phyloP scores from a whole-genome alignment of 2,329 filamentous ascomycete genomes.

The Alternaria panax region DNA sequence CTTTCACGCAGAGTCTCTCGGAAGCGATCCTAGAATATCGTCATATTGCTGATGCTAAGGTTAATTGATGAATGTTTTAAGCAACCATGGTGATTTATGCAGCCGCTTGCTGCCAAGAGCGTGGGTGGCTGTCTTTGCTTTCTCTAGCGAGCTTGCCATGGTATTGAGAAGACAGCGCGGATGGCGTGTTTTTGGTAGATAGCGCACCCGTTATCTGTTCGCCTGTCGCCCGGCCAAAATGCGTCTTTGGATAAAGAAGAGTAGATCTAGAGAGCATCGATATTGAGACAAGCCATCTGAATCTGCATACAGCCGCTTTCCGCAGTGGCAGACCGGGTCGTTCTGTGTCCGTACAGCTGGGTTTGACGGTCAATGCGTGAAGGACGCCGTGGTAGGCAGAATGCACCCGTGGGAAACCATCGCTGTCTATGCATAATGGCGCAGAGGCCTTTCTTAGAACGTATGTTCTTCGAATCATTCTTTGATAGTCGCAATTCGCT shows the following conservation, averaged over 20 bases:
- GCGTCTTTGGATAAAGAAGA: constrained; percentile 14
- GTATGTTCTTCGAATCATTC: constrained; percentile 31
- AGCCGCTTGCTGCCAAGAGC: constrained; percentile 27
- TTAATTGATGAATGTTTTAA: constrained; percentile 17
- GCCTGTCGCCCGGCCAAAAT: constrained; percentile 12
- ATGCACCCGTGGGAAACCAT: constrained; percentile 34
- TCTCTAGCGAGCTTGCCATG: constrained; percentile 15
- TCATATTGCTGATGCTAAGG: constrained; percentile 15
- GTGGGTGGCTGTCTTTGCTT: constrained; percentile 12
- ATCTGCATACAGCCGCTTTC: constrained; percentile 24
- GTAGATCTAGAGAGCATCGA: neutral
- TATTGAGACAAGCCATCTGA: constrained; percentile 1
- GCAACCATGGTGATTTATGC: constrained; percentile 26
- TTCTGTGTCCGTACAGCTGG: constrained; percentile 31
- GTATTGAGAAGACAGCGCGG: constrained; percentile 17
- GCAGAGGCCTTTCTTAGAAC: constrained; percentile 38
- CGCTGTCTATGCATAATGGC: constrained; percentile 32
- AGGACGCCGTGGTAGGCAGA: constrained; percentile 35
- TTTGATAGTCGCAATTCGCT: constrained; percentile 19
- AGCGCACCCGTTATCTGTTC: constrained; percentile 5
- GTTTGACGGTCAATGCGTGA: constrained; percentile 23
- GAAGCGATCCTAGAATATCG: constrained; percentile 2
- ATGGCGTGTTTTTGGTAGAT: constrained; percentile 13
- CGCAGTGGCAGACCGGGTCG: constrained; percentile 34
- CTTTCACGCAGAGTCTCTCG: constrained; percentile 1